Conservation (phyloP, 176 grass and related monocot species). For the Ensete ventricosum region DNA sequence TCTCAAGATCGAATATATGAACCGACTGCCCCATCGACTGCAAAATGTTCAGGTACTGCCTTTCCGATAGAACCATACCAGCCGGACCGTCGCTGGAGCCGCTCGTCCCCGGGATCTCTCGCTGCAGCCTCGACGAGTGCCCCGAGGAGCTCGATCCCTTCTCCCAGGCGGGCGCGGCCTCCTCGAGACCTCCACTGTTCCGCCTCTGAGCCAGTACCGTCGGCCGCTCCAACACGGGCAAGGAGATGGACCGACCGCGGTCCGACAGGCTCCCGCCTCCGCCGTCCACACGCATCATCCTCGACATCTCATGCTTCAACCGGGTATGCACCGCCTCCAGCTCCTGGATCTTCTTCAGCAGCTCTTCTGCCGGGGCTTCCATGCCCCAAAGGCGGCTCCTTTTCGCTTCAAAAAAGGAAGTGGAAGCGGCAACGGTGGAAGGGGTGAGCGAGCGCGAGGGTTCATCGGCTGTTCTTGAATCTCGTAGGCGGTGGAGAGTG, state of each 20-base stretch:
- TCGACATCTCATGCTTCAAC: conserved; percentile 82
- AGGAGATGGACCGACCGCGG: conserved; percentile 54
- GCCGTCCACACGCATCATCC: conserved; percentile 24
- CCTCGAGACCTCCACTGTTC: neutral
- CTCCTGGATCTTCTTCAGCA: conserved; percentile 76
- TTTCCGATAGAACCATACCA: conserved; percentile 44
- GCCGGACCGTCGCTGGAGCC: conserved; percentile 1
- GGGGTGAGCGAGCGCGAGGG: no score
- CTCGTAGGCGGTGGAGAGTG: neutral
- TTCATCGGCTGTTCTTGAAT: neutral
- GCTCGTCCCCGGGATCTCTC: conserved; percentile 28
- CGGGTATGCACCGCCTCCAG: conserved; percentile 64
- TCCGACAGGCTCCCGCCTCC: conserved; percentile 8
- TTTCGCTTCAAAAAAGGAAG: neutral
- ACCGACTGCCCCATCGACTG: conserved; percentile 83
- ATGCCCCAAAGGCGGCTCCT: conserved; percentile 37
- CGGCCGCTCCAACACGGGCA: conserved; percentile 30
- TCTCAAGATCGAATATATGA: conserved; percentile 75
- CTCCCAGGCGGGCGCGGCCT: neutral
- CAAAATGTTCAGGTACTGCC: conserved; percentile 56
- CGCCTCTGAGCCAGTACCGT: neutral
- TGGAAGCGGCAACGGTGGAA: neutral
- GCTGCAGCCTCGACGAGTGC: conserved; percentile 46
- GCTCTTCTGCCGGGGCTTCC: conserved; percentile 48
- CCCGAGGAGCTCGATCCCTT: conserved; percentile 45